Base-by-base conservation (phyloP, 257 asterid species). In the Nicotiana tomentosiformis region DNA sequence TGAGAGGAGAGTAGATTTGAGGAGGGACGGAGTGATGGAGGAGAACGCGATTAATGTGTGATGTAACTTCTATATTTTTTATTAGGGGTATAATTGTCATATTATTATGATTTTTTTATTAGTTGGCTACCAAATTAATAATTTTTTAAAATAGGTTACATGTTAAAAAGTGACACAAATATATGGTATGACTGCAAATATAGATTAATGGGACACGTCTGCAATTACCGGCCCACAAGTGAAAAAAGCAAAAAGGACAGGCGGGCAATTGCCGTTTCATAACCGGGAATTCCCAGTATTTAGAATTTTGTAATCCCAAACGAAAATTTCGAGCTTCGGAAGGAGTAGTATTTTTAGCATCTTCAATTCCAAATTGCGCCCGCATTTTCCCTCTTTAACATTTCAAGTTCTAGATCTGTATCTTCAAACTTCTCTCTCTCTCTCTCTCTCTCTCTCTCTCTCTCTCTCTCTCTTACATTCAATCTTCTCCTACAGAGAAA, bases 351-450 rank as follows among this genome's bases (percentile, higher is more conserved):
- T 39, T 69, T 64, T 69, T 39, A 23, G 37, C 20, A 46, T 39
- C 35, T 70, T 60, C 78, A 74, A 49, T 74, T 49, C 61, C 80
- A 49, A 74, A 74, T 74, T 60, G 62, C 43, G 62, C 64, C 80
- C 62, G 62, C 43, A 16, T 72, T 23, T 23, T 33, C 20, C 60
- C 32, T 33, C 37, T 26, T 14, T 14, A 26, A 74, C n/a, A 14
- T 74, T 74, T 74, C 80, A 74, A 74, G 12, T 74, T 74, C 43
- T 49, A 74, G 80, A 74, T 74, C 43, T 74, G 62, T 5, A 46
- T 20, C 35, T 43, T 20, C 1, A 39, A 35, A 68, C 4, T 37
- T 10, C 32, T 67, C 8, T 68, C 14, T 66, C 49, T 32, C 33
- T 32, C 0, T 30, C n/a, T n/a, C n/a, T n/a, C n/a, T n/a, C n/a